Conservation (phyloP, 2,329 filamentous ascomycete species). For the Mycogone perniciosa region DNA sequence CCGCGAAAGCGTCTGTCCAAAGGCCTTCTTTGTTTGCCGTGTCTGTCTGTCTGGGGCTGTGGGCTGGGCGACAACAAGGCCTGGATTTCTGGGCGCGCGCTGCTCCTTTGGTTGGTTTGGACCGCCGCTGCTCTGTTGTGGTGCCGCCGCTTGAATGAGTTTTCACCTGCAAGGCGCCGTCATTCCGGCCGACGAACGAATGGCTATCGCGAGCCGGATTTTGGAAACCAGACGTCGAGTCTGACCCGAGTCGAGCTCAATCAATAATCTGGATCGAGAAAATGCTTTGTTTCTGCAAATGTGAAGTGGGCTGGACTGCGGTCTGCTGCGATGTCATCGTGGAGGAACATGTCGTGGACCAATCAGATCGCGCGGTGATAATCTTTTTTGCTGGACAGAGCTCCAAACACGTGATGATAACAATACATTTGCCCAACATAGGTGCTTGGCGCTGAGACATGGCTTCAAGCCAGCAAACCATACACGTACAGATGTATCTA, state of each 20-base stretch:
- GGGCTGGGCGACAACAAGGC: conserved; percentile 5
- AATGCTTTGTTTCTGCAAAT: conserved; percentile 2
- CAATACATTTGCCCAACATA: neutral
- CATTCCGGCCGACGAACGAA: neutral
- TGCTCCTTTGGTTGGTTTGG: conserved; percentile 1
- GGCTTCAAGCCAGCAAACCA: neutral
- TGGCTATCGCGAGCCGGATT: neutral
- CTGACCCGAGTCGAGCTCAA: neutral
- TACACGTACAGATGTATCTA: neutral
- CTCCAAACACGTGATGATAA: conserved; percentile 9
- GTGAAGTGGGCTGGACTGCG: conserved; percentile 4
- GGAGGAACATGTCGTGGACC: neutral
- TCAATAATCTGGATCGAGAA: conserved; percentile 1
- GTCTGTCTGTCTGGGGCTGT: neutral
- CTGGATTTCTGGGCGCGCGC: conserved; percentile 4
- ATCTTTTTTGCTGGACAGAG: neutral
- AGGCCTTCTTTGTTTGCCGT: neutral
- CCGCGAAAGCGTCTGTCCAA: neutral
- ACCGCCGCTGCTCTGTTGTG: neutral
- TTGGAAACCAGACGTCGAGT: too few relatives aligned
- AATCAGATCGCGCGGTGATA: conserved; percentile 2
- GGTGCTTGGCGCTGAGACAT: neutral
- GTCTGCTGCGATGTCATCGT: conserved; percentile 7
- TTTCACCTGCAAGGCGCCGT: neutral
- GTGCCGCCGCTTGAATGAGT: neutral